Evolutionary conservation across 305 asterid genomes (phyloP), one percentile per base, ranked within the genome.

Genomic region (Fraxinus dipetala): DNA sequence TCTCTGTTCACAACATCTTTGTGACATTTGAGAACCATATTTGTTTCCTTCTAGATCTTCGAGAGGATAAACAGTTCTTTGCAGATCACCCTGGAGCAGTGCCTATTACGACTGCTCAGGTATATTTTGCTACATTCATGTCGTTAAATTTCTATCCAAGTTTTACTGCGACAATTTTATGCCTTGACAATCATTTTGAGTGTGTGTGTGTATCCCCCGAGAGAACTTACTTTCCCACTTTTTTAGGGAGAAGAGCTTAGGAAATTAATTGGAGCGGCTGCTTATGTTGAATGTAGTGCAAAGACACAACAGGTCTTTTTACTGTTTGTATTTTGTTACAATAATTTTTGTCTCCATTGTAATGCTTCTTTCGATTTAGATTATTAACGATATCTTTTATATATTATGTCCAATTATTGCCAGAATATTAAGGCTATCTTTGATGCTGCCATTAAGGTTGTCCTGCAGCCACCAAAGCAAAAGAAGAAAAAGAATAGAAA

Each of bases 381-480:
- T 77, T 34, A 4, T 48, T 78, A 43, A 36, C 51, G 6, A 32
- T 76, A 43, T 9, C 63, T 79, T 83, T 77, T 36, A 69, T 5
- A 31, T 75, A 31, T 35, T 75, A 20, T 14, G 45, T 72, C 63
- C 31, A 76, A 84, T 72, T 76, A 31, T 72, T 85, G 90, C 5
- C 93, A 91, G 95, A 91, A 90, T 83, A 90, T 91, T 86, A 90
- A 91, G 86, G 93, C 83, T 2, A 93, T 91, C 20, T 91, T 91
- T 73, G 95, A 90, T 86, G 90, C 92, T 69, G 93, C 95, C n/a
- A 91, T 91, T 31, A 90, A 91, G 85, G 92, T 90, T 32, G 92
- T 89, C 78, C 89, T 91, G 74, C 92, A 88, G 84, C 95, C 92
- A 67, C 93, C 93, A 0, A 90, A 89, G 85, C 92, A 80, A 69